Evolutionary conservation across 2,329 filamentous ascomycete genomes (phyloP).

Genomic region (Albophoma yamanashiensis): DNA sequence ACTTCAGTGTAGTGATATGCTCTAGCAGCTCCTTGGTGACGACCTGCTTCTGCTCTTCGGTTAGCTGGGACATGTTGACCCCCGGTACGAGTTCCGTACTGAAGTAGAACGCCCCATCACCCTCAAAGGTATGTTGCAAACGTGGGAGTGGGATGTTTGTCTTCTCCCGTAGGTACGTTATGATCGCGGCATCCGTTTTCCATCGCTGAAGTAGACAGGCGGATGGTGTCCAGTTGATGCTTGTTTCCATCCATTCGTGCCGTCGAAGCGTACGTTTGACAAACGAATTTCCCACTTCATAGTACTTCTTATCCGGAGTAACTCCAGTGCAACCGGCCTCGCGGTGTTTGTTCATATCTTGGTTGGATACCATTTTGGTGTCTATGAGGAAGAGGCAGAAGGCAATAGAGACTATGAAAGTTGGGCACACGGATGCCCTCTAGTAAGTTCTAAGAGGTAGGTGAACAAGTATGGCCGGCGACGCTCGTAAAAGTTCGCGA

Average conservation of each 20-base stretch:
- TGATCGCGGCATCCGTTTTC: conserved; percentile 4
- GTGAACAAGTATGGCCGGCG: too few relatives aligned
- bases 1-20: background rate
- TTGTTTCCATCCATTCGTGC: conserved; percentile 3
- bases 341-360: conserved; percentile 3
- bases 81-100: background rate
- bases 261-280: conserved; percentile 4
- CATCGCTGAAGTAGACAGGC: conserved; percentile 2
- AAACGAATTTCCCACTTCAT: conserved; percentile 2
- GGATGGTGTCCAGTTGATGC: background rate
- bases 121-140: background rate
- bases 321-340: conserved; percentile 2
- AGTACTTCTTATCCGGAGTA: conserved; percentile 3
- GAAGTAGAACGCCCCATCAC: conserved; percentile 5
- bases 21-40: background rate
- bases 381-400: too few relatives aligned
- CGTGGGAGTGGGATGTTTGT: conserved; percentile 6
- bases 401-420: too few relatives aligned
- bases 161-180: conserved; percentile 1
- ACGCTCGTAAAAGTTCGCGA: too few relatives aligned
- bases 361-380: conserved; percentile 2
- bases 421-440: too few relatives aligned
- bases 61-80: conserved; percentile 1
- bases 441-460: too few relatives aligned
- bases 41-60: background rate